phyloP scores from a whole-genome alignment of 441 rosid genomes.

The Rhodomyrtus psidioides region DNA sequence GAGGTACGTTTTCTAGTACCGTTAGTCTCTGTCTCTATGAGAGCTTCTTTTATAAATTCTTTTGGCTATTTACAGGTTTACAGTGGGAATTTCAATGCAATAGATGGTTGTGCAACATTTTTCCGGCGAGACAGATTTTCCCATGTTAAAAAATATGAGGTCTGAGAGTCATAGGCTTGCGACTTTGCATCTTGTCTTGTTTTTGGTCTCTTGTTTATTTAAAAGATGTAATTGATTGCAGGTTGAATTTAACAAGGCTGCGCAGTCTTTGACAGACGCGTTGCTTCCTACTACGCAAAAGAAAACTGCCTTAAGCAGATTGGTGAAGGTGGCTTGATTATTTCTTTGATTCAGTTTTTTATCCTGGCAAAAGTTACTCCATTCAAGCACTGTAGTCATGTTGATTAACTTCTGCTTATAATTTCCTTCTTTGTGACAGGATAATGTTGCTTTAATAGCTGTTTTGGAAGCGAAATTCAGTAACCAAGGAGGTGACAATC shows the following conservation, averaged over 20 bases:
- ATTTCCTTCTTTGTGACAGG: slow-evolving; percentile 10
- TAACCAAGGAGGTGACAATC: slow-evolving; percentile 12
- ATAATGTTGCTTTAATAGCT: slow-evolving; percentile 25
- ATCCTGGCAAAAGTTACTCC: neutral
- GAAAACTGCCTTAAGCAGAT: slow-evolving; percentile 9
- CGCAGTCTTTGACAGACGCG: slow-evolving; percentile 12
- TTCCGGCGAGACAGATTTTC: slow-evolving; percentile 18
- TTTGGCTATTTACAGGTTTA: slow-evolving; percentile 16
- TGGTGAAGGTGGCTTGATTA: slow-evolving; percentile 9
- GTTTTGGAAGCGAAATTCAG: slow-evolving; percentile 18
- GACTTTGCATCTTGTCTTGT: neutral
- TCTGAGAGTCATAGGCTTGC: neutral
- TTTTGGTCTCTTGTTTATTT: neutral
- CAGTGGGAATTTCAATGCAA: neutral
- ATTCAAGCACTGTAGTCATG: neutral
- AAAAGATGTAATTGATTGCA: neutral
- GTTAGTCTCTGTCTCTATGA: neutral
- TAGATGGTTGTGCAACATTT: slow-evolving; percentile 27
- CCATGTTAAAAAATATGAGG: slow-evolving; percentile 24
- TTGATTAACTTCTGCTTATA: neutral
- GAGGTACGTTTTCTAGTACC: slow-evolving; percentile 1
- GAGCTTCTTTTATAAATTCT: neutral
- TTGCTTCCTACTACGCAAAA: slow-evolving; percentile 16
- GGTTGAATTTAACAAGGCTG: slow-evolving; percentile 23
- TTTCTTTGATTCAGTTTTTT: neutral